A percentile compares a stretch with the other conserved stretches of the same genome.
phyloP scores from a whole-genome alignment of 768 basidiomycete species.

The Suillus fuscotomentosus region DNA sequence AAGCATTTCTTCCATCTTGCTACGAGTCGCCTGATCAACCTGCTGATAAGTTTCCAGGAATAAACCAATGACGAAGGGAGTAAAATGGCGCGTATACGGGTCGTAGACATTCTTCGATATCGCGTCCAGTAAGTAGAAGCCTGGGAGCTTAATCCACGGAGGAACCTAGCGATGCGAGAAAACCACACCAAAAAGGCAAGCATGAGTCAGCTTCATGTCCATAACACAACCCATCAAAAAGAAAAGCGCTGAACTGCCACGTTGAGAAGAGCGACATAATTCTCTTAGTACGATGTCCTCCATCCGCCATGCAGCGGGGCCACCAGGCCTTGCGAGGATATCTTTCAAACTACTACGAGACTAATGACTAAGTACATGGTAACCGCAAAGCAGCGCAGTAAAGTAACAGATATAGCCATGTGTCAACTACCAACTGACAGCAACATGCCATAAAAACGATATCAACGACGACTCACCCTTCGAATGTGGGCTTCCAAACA shows the following conservation, averaged over 20 bases:
- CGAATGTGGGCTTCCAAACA: constrained; percentile 84
- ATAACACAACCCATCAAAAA: constrained; percentile 30
- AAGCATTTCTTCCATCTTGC: constrained; percentile 98
- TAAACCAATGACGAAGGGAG: constrained; percentile 74
- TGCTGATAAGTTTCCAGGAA: constrained; percentile 87
- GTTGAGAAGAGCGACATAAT: constrained; percentile 25
- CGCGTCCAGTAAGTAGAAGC: constrained; percentile 94
- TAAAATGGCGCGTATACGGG: constrained; percentile 87
- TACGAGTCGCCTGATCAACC: constrained; percentile 80
- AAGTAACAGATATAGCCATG: constrained; percentile 22
- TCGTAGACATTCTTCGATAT: constrained; percentile 96
- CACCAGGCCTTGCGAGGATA: constrained; percentile 32
- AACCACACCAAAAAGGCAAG: constrained; percentile 27
- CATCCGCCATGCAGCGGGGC: constrained; percentile 34
- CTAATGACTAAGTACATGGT: constrained; percentile 46
- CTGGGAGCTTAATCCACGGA: constrained; percentile 86
- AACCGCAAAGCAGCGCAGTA: constrained; percentile 25
- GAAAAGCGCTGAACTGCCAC: constrained; percentile 27
- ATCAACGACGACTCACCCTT: constrained; percentile 64
- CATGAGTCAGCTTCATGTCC: constrained; percentile 66
- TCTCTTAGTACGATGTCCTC: constrained; percentile 38
- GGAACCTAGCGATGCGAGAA: constrained; percentile 60
- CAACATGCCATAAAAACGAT: constrained; percentile 19
- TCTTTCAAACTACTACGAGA: constrained; percentile 43
- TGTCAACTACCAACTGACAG: constrained; percentile 26